A percentile compares a stretch with the other conserved stretches of the same genome.
Conservation (phyloP, 2,329 filamentous ascomycete species). For the Apiospora sp. region DNA sequence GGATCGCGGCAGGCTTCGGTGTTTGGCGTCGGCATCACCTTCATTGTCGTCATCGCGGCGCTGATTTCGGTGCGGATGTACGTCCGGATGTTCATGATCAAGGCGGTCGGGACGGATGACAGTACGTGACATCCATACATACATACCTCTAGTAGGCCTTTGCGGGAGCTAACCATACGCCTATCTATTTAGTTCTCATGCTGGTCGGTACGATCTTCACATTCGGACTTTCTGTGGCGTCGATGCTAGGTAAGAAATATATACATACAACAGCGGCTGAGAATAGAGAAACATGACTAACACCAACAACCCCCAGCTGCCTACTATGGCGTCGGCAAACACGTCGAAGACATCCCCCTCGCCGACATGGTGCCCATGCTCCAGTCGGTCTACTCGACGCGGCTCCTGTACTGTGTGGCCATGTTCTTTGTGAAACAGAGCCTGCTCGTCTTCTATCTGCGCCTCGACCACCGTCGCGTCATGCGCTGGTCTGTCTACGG, state of each 20-base stretch:
- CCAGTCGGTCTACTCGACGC: constrained; percentile 28
- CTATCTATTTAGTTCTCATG: constrained; percentile 24
- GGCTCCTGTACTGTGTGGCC: constrained; percentile 28
- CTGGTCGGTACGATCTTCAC: constrained; percentile 28
- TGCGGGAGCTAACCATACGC: background rate
- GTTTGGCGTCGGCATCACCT: constrained; percentile 25
- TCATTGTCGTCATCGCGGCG: constrained; percentile 23
- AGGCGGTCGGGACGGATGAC: constrained; percentile 27
- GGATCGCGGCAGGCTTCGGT: constrained; percentile 27
- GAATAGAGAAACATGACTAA: background rate
- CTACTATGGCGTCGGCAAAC: constrained; percentile 28
- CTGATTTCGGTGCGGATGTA: constrained; percentile 27
- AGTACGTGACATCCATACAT: constrained; percentile 18
- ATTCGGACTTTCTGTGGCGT: constrained; percentile 28
- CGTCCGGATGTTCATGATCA: constrained; percentile 26
- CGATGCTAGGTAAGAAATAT: constrained; percentile 23
- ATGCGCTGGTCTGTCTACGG: constrained; percentile 29
- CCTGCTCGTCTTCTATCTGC: constrained; percentile 30
- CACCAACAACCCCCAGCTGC: background rate
- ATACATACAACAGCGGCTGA: too few relatives aligned
- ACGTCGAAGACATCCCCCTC: constrained; percentile 19
- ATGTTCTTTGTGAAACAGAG: constrained; percentile 29
- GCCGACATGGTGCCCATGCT: constrained; percentile 27
- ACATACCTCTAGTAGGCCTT: background rate
- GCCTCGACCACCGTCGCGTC: constrained; percentile 27